Evolutionary conservation across 768 basidiomycete species (phyloP).

Genomic region (Agrocybe pediades): DNA sequence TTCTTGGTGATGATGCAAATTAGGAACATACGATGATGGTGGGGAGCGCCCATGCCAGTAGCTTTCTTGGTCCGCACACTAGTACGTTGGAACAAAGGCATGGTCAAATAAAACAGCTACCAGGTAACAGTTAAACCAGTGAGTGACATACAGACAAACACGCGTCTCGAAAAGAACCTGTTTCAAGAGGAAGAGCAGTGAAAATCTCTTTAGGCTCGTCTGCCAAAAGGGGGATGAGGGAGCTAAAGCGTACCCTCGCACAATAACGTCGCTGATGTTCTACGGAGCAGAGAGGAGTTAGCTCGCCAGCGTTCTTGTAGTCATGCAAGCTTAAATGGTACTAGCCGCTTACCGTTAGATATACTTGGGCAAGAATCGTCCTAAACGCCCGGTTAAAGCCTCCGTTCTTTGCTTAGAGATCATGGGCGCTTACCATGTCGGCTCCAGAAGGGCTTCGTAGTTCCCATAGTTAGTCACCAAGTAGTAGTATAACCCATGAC

Average conservation of each 20-base stretch:
- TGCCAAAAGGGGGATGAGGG: too few relatives aligned
- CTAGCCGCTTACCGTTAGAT: background rate
- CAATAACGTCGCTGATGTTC: background rate
- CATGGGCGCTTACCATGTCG: constrained; percentile 3
- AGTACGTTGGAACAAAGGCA: background rate
- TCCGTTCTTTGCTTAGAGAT: background rate
- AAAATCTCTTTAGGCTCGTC: background rate
- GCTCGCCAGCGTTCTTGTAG: too few relatives aligned
- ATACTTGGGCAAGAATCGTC: background rate
- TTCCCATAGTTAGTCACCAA: constrained; percentile 13
- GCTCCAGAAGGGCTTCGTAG: background rate
- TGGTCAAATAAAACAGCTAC: too few relatives aligned
- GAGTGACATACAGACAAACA: background rate
- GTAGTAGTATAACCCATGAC: constrained; percentile 15
- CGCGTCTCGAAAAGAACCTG: background rate
- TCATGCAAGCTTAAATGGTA: too few relatives aligned
- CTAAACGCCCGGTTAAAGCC: background rate
- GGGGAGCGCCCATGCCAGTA: background rate
- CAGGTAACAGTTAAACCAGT: background rate
- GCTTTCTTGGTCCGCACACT: background rate
- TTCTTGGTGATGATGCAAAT: background rate
- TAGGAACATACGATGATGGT: background rate
- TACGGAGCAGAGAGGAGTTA: too few relatives aligned
- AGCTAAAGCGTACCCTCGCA: background rate
- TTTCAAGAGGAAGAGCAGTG: too few relatives aligned